Conservation (phyloP, 1,139 yeast species). For the Geotrichum reessii region DNA sequence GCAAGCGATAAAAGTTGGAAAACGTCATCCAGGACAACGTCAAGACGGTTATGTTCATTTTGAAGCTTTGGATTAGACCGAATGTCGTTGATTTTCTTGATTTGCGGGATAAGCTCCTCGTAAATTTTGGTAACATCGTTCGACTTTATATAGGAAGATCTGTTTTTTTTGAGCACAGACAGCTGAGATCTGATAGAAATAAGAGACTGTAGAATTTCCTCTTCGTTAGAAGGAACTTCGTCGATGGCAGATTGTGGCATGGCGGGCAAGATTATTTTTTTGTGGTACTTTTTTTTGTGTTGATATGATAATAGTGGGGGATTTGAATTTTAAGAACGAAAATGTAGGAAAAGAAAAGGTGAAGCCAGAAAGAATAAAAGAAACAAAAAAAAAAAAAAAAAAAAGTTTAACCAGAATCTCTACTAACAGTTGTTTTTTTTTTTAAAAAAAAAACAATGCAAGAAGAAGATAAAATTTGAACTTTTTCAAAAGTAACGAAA, state of each 20-base stretch:
- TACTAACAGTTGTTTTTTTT: too few species aligned
- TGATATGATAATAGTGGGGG: not conserved
- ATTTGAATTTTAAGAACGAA: not conserved
- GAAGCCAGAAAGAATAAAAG: not conserved
- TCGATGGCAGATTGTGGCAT: constrained; percentile 9
- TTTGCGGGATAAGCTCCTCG: constrained; percentile 35
- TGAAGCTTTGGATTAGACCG: constrained; percentile 29
- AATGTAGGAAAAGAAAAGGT: not conserved
- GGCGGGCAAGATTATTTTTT: not conserved
- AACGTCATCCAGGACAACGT: constrained; percentile 75
- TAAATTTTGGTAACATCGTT: constrained; percentile 48
- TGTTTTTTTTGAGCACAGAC: constrained; percentile 46
- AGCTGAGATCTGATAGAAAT: constrained; percentile 40
- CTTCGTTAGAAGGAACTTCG: constrained; percentile 41
- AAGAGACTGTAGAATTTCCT: constrained; percentile 41
- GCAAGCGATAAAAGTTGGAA: constrained; percentile 82
- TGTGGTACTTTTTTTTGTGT: too few species aligned
- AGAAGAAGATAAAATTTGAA: too few species aligned
- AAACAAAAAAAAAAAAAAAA: not conserved
- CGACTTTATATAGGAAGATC: constrained; percentile 48
- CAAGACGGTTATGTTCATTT: constrained; percentile 42
- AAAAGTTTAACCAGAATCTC: not conserved
- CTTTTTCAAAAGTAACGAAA: too few species aligned
- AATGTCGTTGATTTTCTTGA: constrained; percentile 30
- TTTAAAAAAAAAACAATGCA: too few species aligned